phyloP scores from a whole-genome alignment of 805 yeast species.

The Candida gorgasii region DNA sequence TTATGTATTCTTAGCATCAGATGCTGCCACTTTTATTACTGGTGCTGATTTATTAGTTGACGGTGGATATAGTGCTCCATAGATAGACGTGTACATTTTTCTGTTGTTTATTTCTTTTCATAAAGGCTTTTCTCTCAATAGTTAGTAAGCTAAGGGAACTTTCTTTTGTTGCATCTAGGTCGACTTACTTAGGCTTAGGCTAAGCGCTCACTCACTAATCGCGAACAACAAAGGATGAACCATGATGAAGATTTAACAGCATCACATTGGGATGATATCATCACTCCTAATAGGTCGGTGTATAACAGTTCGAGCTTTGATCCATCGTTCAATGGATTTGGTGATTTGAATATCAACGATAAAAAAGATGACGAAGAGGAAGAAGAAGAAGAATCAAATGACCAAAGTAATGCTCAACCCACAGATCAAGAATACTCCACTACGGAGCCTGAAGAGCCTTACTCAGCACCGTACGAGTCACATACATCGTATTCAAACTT shows the following conservation, averaged over 20 bases:
- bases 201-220: neutral
- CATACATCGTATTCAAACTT: too few species aligned
- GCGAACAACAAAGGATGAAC: slow-evolving; percentile 30
- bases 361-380: slow-evolving; percentile 19
- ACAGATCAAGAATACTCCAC: slow-evolving; percentile 10
- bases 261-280: slow-evolving; percentile 63
- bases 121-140: neutral
- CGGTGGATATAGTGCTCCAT: slow-evolving; percentile 46
- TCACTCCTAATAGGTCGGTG: slow-evolving; percentile 31
- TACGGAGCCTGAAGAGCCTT: too few species aligned
- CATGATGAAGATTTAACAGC: slow-evolving; percentile 51
- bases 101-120: neutral
- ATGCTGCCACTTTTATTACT: slow-evolving; percentile 45
- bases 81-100: slow-evolving; percentile 6
- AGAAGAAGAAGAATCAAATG: slow-evolving; percentile 5
- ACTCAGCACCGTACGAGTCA: too few species aligned
- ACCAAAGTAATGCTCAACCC: too few species aligned
- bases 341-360: slow-evolving; percentile 19
- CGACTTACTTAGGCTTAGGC: neutral
- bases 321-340: slow-evolving; percentile 20
- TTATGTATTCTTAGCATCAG: slow-evolving; percentile 44
- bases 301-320: slow-evolving; percentile 11
- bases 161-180: neutral
- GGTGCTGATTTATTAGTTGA: slow-evolving; percentile 48
- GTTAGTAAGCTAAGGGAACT: neutral